Percentiles rank a stretch among this genome's conserved stretches.
These are phyloP conservation scores for Chalciporus chontae DNA, from an alignment of 768 basidiomycete species.

Conservation along the genomic window DNA sequence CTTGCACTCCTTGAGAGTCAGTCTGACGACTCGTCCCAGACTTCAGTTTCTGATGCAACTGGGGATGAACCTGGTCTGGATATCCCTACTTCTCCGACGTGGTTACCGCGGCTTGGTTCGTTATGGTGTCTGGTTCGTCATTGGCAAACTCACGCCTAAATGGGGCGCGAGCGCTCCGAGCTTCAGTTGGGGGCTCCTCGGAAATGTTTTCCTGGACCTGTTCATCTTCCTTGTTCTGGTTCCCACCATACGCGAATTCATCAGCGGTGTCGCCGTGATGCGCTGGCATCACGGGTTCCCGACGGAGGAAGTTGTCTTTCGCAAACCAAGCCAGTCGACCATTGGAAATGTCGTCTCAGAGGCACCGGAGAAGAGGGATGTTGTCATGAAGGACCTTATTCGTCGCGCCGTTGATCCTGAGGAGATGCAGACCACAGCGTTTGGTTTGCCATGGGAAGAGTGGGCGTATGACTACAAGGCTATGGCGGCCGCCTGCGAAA, in stretches of 20 bases:
- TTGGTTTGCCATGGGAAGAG: conserved; percentile 33
- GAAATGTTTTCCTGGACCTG: conserved; percentile 22
- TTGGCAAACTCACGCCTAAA: conserved; percentile 19
- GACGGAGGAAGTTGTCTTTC: conserved; percentile 26
- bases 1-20: neutral
- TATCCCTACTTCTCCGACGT: conserved; percentile 23
- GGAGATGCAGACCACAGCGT: conserved; percentile 20
- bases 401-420: conserved; percentile 28
- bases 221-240: conserved; percentile 25
- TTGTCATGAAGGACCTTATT: conserved; percentile 22
- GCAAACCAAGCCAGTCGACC: conserved; percentile 27
- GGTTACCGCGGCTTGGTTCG: conserved; percentile 20
- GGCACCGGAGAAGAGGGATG: conserved; percentile 26
- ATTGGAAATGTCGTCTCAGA: conserved; percentile 22
- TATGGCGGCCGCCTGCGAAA: conserved; percentile 25
- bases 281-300: conserved; percentile 30
- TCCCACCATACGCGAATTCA: conserved; percentile 24
- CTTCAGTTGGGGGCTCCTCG: conserved; percentile 18
- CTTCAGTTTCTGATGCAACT: conserved; percentile 25
- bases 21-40: conserved; percentile 7
- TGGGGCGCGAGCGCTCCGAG: conserved; percentile 14
- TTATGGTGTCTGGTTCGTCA: conserved; percentile 27
- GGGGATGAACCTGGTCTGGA: conserved; percentile 25
- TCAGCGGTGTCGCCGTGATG: conserved; percentile 14
- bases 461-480: conserved; percentile 30